Percentiles rank a stretch among this genome's conserved stretches.
These are phyloP conservation scores for Podospora pseudopauciseta DNA, from an alignment of 495 filamentous ascomycete species.

Conservation along the genomic window DNA sequence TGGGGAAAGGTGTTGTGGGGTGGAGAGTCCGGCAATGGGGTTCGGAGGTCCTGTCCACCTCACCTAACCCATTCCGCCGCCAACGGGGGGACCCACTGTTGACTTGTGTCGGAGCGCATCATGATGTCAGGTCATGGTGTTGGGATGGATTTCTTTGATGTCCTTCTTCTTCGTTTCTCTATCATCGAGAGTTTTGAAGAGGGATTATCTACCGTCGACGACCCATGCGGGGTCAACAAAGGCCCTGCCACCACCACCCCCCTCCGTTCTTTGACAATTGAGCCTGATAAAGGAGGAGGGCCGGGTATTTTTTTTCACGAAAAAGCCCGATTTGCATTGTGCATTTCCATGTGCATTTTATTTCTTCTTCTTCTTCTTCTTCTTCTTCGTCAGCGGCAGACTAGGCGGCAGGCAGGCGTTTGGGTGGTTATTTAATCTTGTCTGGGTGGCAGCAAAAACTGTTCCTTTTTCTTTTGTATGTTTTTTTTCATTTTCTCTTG, in stretches of 20 bases:
- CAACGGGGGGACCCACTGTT: background rate
- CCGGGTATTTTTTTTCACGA: background rate
- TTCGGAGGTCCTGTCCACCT: background rate
- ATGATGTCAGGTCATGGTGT: background rate
- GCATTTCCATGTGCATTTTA: background rate
- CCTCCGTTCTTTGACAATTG: background rate
- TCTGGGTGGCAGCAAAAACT: background rate
- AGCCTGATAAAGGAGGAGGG: background rate
- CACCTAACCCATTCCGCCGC: background rate
- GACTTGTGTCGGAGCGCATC: background rate
- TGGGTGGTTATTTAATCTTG: background rate
- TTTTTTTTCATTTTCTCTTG: background rate
- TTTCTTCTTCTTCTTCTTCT: background rate
- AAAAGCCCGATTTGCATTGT: background rate
- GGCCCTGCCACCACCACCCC: background rate
- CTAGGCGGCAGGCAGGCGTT: background rate
- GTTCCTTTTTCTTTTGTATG: background rate
- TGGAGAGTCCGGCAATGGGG: constrained; percentile 3
- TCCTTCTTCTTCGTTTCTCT: too few species aligned
- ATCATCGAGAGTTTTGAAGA: background rate
- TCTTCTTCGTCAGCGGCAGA: background rate
- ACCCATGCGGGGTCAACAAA: background rate
- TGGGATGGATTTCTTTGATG: too few species aligned
- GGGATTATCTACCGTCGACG: background rate
- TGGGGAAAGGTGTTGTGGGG: background rate